These are phyloP conservation scores for Colletotrichum falcatum DNA, from an alignment of 2,329 filamentous ascomycete genomes.

Conservation along the genomic window DNA sequence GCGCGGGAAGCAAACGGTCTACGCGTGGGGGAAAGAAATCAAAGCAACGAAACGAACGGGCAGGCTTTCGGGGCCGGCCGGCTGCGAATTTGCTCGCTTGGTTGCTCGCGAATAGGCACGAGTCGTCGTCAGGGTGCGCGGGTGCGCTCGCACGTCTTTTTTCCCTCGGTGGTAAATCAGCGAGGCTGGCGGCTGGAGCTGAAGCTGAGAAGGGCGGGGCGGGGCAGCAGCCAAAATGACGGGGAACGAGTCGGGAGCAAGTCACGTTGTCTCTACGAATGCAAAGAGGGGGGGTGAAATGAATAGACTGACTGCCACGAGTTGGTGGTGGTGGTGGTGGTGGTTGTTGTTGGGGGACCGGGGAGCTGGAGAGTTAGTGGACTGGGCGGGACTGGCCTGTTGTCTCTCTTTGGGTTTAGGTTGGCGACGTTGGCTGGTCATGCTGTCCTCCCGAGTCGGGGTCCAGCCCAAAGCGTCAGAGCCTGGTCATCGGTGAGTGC, in stretches of 20 bases:
- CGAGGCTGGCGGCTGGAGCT: constrained; percentile 37
- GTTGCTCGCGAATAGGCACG: neutral
- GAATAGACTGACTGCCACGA: neutral
- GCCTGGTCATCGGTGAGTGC: neutral
- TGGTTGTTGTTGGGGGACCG: neutral
- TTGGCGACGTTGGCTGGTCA: constrained; percentile 11
- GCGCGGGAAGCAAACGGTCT: constrained; percentile 37
- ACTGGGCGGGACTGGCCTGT: neutral
- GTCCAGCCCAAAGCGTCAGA: constrained; percentile 16
- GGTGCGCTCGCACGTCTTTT: constrained; percentile 2
- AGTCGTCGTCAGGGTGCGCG: neutral
- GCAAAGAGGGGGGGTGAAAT: neutral
- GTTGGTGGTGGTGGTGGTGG: neutral
- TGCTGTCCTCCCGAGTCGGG: constrained; percentile 13
- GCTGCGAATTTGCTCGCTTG: neutral
- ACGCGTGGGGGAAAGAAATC: constrained; percentile 31
- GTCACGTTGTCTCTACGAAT: constrained; percentile 21
- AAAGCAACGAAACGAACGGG: neutral
- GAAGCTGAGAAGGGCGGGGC: constrained; percentile 23
- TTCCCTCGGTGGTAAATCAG: constrained; percentile 17
- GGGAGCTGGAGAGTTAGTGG: constrained; percentile 5
- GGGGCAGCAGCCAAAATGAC: constrained; percentile 2
- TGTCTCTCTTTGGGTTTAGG: constrained; percentile 1
- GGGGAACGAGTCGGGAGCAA: constrained; percentile 30
- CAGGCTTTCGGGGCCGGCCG: neutral